A percentile compares a stretch with the other conserved stretches of the same genome.
These are phyloP conservation scores for Guillardia theta DNA, from an alignment of 78 protist genomes.

Conservation along the genomic window DNA sequence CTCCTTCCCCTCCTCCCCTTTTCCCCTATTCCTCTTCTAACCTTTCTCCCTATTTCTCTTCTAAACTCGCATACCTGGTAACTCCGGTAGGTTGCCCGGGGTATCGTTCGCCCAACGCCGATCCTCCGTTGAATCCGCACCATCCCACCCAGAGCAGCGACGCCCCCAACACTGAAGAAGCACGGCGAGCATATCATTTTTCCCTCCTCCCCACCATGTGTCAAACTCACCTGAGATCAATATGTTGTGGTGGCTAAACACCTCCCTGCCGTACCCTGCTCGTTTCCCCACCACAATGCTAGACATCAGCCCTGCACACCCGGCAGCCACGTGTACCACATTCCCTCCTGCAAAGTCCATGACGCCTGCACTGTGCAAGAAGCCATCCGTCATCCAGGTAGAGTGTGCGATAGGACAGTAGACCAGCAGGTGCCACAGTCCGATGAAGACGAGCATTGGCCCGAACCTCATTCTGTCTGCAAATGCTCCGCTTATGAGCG, in stretches of 20 bases:
- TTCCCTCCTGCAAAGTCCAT: conserved; percentile 36
- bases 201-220: too few species aligned
- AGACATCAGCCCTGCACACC: background rate
- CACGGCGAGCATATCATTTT: background rate
- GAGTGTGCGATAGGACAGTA: background rate
- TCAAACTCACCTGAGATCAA: background rate
- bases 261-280: background rate
- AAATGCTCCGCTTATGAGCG: background rate
- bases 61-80: too few species aligned
- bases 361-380: background rate
- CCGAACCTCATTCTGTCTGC: background rate
- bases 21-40: too few species aligned
- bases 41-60: too few species aligned
- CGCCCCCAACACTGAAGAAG: too few species aligned
- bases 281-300: background rate
- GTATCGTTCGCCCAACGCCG: background rate
- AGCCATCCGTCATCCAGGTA: background rate
- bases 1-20: too few species aligned
- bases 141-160: conserved; percentile 87
- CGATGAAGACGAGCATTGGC: background rate
- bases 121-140: conserved; percentile 87
- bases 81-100: too few species aligned
- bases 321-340: conserved; percentile 2
- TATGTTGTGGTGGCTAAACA: background rate
- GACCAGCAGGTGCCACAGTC: background rate